A percentile compares a stretch with the other conserved stretches of the same genome.
These are phyloP conservation scores for Diaporthe sp. DNA, from an alignment of 2,329 filamentous ascomycete species.

Conservation along the genomic window DNA sequence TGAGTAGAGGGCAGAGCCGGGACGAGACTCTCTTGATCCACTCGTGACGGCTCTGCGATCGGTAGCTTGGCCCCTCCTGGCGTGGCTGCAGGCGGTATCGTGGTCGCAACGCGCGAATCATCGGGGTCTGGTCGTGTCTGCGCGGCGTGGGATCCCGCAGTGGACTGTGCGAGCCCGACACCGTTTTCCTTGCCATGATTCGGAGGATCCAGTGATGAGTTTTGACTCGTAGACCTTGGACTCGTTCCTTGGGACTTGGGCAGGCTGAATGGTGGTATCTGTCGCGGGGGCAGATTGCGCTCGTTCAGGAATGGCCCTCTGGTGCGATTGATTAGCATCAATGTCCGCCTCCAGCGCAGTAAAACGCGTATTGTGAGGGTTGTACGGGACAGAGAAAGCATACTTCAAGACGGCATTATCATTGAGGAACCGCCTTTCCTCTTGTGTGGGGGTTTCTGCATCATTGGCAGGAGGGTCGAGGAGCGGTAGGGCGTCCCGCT, in stretches of 20 bases:
- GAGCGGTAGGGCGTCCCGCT: conserved; percentile 72
- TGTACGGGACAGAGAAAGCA: conserved; percentile 50
- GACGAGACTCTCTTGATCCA: not conserved
- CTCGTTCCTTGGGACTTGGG: conserved; percentile 18
- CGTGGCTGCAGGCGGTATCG: conserved; percentile 7
- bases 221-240: not conserved
- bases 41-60: not conserved
- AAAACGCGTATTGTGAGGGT: conserved; percentile 44
- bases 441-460: conserved; percentile 65
- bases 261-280: conserved; percentile 40
- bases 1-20: not conserved
- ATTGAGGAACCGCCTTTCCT: conserved; percentile 70
- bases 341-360: conserved; percentile 40
- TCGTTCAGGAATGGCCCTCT: conserved; percentile 41
- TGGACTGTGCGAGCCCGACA: conserved; percentile 2
- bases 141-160: conserved; percentile 3
- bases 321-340: conserved; percentile 44
- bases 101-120: conserved; percentile 32
- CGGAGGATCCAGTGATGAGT: not conserved
- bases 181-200: conserved; percentile 20
- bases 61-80: not conserved
- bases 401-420: conserved; percentile 73
- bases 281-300: conserved; percentile 41
- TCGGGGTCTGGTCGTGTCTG: not conserved
- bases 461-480: conserved; percentile 70